Evolutionary conservation across 768 basidiomycete genomes (phyloP), one percentile per base, ranked within the genome.

Genomic region (Mycena polygramma): DNA sequence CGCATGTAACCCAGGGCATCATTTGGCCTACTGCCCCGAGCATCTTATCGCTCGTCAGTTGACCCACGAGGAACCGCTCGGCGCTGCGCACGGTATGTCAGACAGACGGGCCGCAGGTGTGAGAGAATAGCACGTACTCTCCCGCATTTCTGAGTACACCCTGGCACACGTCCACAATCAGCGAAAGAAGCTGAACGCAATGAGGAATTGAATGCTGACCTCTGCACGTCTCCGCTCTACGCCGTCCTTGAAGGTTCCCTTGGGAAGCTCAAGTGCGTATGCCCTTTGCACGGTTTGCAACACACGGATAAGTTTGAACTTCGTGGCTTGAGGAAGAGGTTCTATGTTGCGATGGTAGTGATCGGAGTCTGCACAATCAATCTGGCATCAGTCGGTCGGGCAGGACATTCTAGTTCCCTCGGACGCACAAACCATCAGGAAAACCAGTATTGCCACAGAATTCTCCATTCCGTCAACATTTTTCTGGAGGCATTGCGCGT

Each of bases 1-100:
- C 61, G 15, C 61, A 63, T 3, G 61, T 63, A 3, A 63, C 48
- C 61, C 51, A 53, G 39, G 61, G 61, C 61, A 63, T 63, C 61
- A 63, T 63, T 20, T 15, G 22, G 0, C 61, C 61, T 2, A 63
- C 39, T 11, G 61, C 61, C 13, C 61, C 51, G 51, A 63, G 61
- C 51, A 63, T 63, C 22, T 63, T 63, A 15, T 43, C 51, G 37
- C n/a, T 63, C 1, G 51, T 53, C 8, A 41, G 39, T 19, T 51
- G n/a, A 3, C 17, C 49, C 24, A 6, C 2, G 37, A 63, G 51
- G 39, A 63, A 53, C 19, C 3, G 35, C 15, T 63, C 61, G 24
- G 20, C 51, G 19, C 61, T 63, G 20, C 2, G 8, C 51, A 30
- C 19, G 20, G 11, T 63, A 14, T 22, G 1, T n/a, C 20, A 22